Base-by-base conservation (phyloP, 805 yeast genomes). In the Starmera dryadoides region DNA sequence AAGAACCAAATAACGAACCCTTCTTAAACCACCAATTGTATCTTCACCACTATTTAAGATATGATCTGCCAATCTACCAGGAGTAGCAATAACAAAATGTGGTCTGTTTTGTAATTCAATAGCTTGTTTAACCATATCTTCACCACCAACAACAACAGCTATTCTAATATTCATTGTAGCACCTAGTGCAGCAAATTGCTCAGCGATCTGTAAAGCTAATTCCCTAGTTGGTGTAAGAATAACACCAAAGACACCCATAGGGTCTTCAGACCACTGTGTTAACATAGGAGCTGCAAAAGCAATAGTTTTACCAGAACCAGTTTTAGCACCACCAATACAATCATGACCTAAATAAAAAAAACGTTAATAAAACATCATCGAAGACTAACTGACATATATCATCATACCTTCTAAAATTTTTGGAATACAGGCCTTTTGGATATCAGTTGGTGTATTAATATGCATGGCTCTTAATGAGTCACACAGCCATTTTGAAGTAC, bases 231-330 rank as follows among this genome's bases (percentile, higher is more conserved):
- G 98, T 0, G 98, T 93, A 41, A 93, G 60, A 1, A 93, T 75
- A 2, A 93, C 64, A 3, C 97, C 98, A 60, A 71, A 93, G 30
- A 93, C 84, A 1, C 97, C 98, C 59, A 75, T 75, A 1, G 98
- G 98, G 58, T 93, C 98, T 48, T 81, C 84, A 0, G 97, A 85
- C 96, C 98, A 93, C 54, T 82, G 73, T 1, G 95, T 78, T 40
- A 93, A 67, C 86, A 93, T 91, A 2, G 98, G 98, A n/a, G 87
- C 94, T 1, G 91, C 98, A 71, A 93, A 93, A 1, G 98, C 96
- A 18, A 93, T 79, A 2, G 98, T 93, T 58, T 93, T 93, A 74
- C 98, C 98, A 15, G 95, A 82, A 62, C 98, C 98, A 0, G 98
- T 93, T 59, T 85, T 85, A 25, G 98, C 98, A 33, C 98, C 98